Percentiles rank a stretch among this genome's conserved stretches.
Evolutionary conservation across 208 protist genomes (phyloP).

Genomic region (Phytomonas sp.): DNA sequence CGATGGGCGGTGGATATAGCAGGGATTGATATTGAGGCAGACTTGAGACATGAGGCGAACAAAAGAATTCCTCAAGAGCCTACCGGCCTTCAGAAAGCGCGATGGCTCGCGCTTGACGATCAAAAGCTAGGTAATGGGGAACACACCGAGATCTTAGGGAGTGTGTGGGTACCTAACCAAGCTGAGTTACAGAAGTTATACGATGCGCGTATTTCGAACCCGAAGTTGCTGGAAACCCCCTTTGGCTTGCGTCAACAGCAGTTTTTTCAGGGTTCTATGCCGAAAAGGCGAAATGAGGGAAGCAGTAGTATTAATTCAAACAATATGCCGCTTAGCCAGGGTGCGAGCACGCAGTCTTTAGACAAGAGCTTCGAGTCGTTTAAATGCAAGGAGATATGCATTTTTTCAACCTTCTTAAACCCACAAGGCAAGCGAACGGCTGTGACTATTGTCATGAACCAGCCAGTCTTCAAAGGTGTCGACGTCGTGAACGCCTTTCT

Average conservation of each 20-base stretch:
- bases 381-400: slow-evolving; percentile 31
- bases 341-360: neutral
- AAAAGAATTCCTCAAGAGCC: neutral
- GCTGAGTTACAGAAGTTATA: neutral
- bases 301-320: neutral
- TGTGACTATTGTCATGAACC: slow-evolving; percentile 41
- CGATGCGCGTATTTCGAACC: neutral
- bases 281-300: neutral
- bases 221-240: neutral
- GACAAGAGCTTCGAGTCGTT: slow-evolving; percentile 6
- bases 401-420: slow-evolving; percentile 73
- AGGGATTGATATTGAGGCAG: slow-evolving; percentile 65
- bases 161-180: neutral
- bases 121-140: neutral
- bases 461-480: slow-evolving; percentile 48
- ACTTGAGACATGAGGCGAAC: slow-evolving; percentile 51
- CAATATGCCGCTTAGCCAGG: slow-evolving; percentile 8
- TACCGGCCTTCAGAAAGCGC: neutral
- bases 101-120: neutral
- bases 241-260: neutral
- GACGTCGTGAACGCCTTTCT: slow-evolving; percentile 76
- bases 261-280: slow-evolving; percentile 5
- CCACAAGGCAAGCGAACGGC: slow-evolving; percentile 40
- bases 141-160: neutral
- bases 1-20: slow-evolving; percentile 74